A percentile compares a stretch with the other conserved stretches of the same genome.
phyloP scores from a whole-genome alignment of 805 yeast species.

The Pichia paraexigua region DNA sequence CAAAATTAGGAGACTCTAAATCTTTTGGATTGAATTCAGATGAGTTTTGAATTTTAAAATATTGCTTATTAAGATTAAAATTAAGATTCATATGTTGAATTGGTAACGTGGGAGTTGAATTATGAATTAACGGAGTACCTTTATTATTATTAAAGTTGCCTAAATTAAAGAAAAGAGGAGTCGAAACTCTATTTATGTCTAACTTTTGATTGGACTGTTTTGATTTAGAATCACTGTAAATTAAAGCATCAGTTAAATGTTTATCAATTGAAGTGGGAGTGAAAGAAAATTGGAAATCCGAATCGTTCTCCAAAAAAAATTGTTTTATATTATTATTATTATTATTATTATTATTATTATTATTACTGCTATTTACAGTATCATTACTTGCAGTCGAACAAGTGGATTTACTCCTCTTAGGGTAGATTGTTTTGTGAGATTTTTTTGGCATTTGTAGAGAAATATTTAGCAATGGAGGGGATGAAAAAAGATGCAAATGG shows the following conservation, averaged over 20 bases:
- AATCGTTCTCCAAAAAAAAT: not conserved
- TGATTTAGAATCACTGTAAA: not conserved
- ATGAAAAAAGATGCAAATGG: not conserved
- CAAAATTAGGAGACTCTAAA: constrained; percentile 7
- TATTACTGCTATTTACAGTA: not conserved
- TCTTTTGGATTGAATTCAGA: not conserved
- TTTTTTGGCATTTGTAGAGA: not conserved
- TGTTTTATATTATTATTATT: not conserved
- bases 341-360: too few relatives aligned
- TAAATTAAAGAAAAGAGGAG: not conserved
- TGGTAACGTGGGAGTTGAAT: constrained; percentile 5
- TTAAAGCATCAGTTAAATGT: not conserved
- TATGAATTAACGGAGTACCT: not conserved
- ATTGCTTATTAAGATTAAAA: not conserved
- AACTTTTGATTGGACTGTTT: not conserved
- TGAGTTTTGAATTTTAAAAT: not conserved
- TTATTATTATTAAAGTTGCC: not conserved
- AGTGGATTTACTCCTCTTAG: not conserved
- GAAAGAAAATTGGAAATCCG: not conserved
- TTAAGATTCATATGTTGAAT: constrained; percentile 1
- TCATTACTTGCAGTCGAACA: not conserved
- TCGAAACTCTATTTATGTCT: not conserved
- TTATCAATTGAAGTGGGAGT: not conserved
- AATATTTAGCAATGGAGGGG: not conserved
- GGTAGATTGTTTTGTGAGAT: not conserved